Evolutionary conservation across 441 rosid species (phyloP).

Genomic region (Pelargonium myrrhifolium): DNA sequence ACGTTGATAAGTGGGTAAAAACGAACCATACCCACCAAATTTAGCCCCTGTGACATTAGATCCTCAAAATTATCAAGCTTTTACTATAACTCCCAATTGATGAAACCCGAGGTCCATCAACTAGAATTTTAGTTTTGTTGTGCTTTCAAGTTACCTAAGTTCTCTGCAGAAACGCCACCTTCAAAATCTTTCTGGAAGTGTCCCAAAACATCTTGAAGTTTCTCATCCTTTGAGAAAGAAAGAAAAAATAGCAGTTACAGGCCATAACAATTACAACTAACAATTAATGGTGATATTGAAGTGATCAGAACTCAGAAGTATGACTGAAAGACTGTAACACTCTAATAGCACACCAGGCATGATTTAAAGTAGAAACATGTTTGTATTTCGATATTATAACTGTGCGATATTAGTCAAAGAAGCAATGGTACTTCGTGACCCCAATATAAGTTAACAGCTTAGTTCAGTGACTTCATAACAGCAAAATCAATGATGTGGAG

Average conservation of each 20-base stretch:
- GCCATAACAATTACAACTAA: neutral
- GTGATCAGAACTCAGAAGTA: neutral
- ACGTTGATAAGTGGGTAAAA: constrained; percentile 70
- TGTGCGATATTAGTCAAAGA: neutral
- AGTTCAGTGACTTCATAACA: neutral
- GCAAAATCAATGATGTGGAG: neutral
- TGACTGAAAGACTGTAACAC: neutral
- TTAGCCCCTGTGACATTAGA: constrained; percentile 58
- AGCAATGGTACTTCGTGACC: neutral
- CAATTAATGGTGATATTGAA: neutral
- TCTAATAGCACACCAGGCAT: neutral
- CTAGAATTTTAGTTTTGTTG: neutral
- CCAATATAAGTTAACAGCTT: neutral
- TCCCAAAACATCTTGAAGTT: constrained; percentile 61
- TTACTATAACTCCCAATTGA: constrained; percentile 2
- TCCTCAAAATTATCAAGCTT: constrained; percentile 1
- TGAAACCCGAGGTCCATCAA: constrained; percentile 3
- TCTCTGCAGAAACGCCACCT: constrained; percentile 68
- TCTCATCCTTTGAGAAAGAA: constrained; percentile 43
- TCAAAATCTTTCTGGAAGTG: constrained; percentile 75
- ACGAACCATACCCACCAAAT: constrained; percentile 96
- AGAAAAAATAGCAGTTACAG: neutral
- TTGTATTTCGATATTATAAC: neutral
- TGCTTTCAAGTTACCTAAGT: constrained; percentile 45
- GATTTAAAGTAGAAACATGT: neutral